phyloP scores from a whole-genome alignment of 208 protist species.

The Leishmania aethiopica region DNA sequence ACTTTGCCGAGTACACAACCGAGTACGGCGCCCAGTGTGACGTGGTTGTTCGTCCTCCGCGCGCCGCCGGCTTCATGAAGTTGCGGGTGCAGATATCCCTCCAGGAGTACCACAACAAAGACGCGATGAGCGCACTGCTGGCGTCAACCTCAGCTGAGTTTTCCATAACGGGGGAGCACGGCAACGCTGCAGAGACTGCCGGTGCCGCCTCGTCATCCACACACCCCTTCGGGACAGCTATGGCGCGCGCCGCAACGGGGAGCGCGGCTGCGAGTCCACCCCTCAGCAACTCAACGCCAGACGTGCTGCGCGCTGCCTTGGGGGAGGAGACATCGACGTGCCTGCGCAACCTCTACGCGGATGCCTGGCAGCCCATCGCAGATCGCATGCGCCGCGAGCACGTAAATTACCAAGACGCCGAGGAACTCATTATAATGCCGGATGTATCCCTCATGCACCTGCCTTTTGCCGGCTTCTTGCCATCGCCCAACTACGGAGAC shows the following conservation, averaged over 20 bases:
- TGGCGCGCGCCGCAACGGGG: slow-evolving; percentile 19
- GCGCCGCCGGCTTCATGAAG: slow-evolving; percentile 51
- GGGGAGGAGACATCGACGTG: slow-evolving; percentile 38
- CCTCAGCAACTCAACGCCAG: slow-evolving; percentile 9
- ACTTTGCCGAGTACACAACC: slow-evolving; percentile 86
- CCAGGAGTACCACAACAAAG: slow-evolving; percentile 57
- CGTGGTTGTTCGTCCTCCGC: slow-evolving; percentile 74
- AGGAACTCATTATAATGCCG: slow-evolving; percentile 78
- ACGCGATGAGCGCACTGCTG: slow-evolving; percentile 18
- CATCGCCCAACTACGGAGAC: slow-evolving; percentile 40
- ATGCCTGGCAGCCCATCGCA: slow-evolving; percentile 76
- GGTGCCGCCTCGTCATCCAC: slow-evolving; percentile 8
- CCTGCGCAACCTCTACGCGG: slow-evolving; percentile 73
- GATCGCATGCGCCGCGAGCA: slow-evolving; percentile 44
- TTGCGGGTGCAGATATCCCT: slow-evolving; percentile 66
- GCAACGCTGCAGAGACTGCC: neutral
- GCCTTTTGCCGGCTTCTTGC: slow-evolving; percentile 72
- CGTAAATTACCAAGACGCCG: slow-evolving; percentile 39
- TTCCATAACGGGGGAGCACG: slow-evolving; percentile 6
- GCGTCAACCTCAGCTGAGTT: slow-evolving; percentile 18
- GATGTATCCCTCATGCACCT: slow-evolving; percentile 77
- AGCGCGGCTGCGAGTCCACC: slow-evolving; percentile 6
- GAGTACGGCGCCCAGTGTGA: slow-evolving; percentile 62
- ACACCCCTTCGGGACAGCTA: slow-evolving; percentile 22
- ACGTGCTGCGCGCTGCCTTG: slow-evolving; percentile 23